A percentile compares a stretch with the other conserved stretches of the same genome.
These are phyloP conservation scores for Fusarium austroafricanum DNA, from an alignment of 2,329 filamentous ascomycete species.

Conservation along the genomic window DNA sequence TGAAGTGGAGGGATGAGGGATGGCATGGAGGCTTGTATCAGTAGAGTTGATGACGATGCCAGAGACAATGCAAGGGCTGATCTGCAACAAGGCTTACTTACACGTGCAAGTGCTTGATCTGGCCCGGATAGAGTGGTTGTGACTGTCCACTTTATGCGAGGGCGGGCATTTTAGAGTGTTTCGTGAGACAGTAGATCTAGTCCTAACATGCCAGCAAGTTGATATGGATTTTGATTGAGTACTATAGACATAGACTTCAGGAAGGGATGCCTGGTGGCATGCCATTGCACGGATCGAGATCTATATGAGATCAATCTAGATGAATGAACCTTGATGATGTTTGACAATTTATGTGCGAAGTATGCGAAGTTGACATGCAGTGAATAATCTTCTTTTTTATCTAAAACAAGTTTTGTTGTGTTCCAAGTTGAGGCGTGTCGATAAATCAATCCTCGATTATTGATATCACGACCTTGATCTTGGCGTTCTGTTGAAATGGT, in stretches of 20 bases:
- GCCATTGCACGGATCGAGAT: slow-evolving; percentile 28
- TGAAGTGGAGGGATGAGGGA: neutral
- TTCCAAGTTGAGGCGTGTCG: neutral
- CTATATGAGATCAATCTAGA: neutral
- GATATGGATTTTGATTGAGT: neutral
- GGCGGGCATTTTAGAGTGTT: slow-evolving; percentile 1
- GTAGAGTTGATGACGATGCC: neutral
- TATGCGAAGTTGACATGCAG: neutral
- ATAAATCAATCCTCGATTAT: neutral
- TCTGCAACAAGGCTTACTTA: slow-evolving; percentile 19
- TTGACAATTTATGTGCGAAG: neutral
- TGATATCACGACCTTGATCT: too few relatives aligned
- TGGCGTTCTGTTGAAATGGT: neutral
- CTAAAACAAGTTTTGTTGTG: neutral
- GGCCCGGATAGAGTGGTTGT: slow-evolving; percentile 6
- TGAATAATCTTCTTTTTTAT: neutral
- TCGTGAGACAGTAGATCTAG: slow-evolving; percentile 4
- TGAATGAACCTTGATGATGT: neutral
- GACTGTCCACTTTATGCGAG: slow-evolving; percentile 16
- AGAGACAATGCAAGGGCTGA: slow-evolving; percentile 9
- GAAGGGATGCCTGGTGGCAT: slow-evolving; percentile 22
- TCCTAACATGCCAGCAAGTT: slow-evolving; percentile 12
- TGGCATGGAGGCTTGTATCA: slow-evolving; percentile 28
- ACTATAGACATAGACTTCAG: neutral
- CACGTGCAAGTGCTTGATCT: slow-evolving; percentile 18